Evolutionary conservation across 129 eudicot genomes (phyloP).

Genomic region (Erigeron canadensis): DNA sequence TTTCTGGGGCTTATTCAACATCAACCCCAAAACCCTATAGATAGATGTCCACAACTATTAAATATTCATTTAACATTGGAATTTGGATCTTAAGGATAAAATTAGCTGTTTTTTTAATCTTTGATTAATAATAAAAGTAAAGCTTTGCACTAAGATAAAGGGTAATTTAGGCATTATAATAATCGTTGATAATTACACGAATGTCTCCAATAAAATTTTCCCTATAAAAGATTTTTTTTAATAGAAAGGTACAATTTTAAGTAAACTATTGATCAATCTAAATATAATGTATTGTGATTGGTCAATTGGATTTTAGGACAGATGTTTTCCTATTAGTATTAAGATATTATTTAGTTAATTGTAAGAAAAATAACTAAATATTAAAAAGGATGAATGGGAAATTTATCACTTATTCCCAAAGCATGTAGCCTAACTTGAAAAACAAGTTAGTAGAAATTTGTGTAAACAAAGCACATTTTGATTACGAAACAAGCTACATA

Average conservation of each 20-base stretch:
- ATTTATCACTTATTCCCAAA: slow-evolving; percentile 6
- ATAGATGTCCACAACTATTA: slow-evolving; percentile 1
- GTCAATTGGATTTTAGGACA: too few relatives aligned
- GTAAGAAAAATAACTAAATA: background rate
- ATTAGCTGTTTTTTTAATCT: background rate
- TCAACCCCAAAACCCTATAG: slow-evolving; percentile 5
- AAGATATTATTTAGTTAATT: too few relatives aligned
- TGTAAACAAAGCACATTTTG: slow-evolving; percentile 10
- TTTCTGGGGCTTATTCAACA: slow-evolving; percentile 29
- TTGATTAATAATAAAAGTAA: background rate
- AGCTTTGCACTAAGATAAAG: background rate
- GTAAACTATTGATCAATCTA: too few relatives aligned
- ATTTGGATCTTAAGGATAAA: slow-evolving; percentile 5
- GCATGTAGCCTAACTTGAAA: slow-evolving; percentile 20
- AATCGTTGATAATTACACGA: too few relatives aligned
- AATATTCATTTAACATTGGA: slow-evolving; percentile 11
- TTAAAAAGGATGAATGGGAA: background rate
- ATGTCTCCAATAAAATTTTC: too few relatives aligned
- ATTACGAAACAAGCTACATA: slow-evolving; percentile 21
- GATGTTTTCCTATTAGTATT: too few relatives aligned
- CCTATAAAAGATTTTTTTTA: too few relatives aligned
- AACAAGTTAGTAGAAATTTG: slow-evolving; percentile 14
- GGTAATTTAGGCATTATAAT: too few relatives aligned
- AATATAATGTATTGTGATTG: too few relatives aligned
- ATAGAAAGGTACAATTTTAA: too few relatives aligned